Percentiles rank a stretch among this genome's conserved stretches.
Evolutionary conservation across 495 filamentous ascomycete species (phyloP).

Genomic region (Pyronema omphalodes): DNA sequence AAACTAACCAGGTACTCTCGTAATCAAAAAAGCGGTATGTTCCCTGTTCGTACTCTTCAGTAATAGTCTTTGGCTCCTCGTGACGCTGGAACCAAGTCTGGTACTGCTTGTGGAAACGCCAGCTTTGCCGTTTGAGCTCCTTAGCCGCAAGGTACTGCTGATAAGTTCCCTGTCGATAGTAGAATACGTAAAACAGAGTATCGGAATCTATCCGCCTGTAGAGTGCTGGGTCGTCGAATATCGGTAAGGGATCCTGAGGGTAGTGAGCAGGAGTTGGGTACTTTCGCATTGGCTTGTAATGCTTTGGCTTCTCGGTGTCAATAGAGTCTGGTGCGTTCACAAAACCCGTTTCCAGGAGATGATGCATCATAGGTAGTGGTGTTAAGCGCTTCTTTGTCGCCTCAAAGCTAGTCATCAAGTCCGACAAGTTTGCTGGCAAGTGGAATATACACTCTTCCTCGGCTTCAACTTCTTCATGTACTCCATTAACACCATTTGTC

Average conservation of each 20-base stretch:
- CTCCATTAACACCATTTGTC: slow-evolving; percentile 16
- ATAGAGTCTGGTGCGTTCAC: slow-evolving; percentile 48
- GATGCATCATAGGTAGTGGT: slow-evolving; percentile 44
- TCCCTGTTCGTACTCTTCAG: slow-evolving; percentile 94
- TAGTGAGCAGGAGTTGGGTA: slow-evolving; percentile 70
- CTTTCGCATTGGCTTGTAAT: slow-evolving; percentile 63
- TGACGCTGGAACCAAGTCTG: slow-evolving; percentile 99
- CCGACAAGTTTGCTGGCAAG: slow-evolving; percentile 74
- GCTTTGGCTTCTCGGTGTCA: slow-evolving; percentile 64
- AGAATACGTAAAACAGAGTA: slow-evolving; percentile 96
- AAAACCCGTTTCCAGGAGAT: slow-evolving; percentile 54
- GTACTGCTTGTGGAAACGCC: slow-evolving; percentile 98
- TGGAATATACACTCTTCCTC: slow-evolving; percentile 76
- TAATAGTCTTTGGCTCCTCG: slow-evolving; percentile 95
- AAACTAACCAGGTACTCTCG: slow-evolving; percentile 88
- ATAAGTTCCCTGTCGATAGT: slow-evolving; percentile 90
- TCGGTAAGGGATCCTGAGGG: slow-evolving; percentile 72
- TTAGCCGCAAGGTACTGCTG: slow-evolving; percentile 95
- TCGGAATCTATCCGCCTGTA: slow-evolving; percentile 85
- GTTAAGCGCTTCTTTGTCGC: slow-evolving; percentile 49
- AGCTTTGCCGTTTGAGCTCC: slow-evolving; percentile 87
- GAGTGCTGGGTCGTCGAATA: slow-evolving; percentile 75
- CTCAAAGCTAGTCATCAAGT: slow-evolving; percentile 80
- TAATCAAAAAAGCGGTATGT: slow-evolving; percentile 99
- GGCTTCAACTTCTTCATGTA: slow-evolving; percentile 11